Evolutionary conservation across 2,329 filamentous ascomycete species (phyloP).

Genomic region (Ascocoryne sarcoides): DNA sequence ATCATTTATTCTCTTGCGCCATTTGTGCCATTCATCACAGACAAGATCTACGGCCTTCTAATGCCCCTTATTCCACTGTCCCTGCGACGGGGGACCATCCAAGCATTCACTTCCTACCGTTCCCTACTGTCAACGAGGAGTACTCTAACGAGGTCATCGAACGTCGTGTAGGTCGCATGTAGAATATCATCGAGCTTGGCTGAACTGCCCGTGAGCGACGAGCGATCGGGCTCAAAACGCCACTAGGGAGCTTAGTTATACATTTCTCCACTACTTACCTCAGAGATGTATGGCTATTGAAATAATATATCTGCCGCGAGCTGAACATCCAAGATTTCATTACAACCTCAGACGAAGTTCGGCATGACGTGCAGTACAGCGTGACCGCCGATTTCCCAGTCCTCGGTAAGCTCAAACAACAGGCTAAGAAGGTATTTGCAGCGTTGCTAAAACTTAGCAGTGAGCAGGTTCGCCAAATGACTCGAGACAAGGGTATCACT

Average conservation of each 20-base stretch:
- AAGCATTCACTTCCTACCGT: background rate
- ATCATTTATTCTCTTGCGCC: background rate
- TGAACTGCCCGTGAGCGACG: background rate
- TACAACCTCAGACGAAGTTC: background rate
- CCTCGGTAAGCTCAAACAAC: conserved; percentile 1
- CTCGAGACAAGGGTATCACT: background rate
- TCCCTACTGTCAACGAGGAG: background rate
- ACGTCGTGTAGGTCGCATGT: background rate
- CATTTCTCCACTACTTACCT: background rate
- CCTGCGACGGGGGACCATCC: background rate
- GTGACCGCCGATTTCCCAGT: background rate
- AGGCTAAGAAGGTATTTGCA: background rate
- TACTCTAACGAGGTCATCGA: conserved; percentile 1
- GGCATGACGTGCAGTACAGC: background rate
- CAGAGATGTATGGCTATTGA: background rate
- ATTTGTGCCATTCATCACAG: background rate
- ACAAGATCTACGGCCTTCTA: background rate
- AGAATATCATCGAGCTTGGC: conserved; percentile 1
- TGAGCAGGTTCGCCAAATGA: background rate
- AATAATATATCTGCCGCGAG: background rate
- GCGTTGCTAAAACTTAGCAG: background rate
- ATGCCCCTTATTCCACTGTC: background rate
- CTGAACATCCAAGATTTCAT: background rate
- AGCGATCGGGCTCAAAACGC: background rate
- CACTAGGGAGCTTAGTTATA: background rate